Conservation (phyloP, 192 early-diverging fungal species). For the Backusella morwellensis region DNA sequence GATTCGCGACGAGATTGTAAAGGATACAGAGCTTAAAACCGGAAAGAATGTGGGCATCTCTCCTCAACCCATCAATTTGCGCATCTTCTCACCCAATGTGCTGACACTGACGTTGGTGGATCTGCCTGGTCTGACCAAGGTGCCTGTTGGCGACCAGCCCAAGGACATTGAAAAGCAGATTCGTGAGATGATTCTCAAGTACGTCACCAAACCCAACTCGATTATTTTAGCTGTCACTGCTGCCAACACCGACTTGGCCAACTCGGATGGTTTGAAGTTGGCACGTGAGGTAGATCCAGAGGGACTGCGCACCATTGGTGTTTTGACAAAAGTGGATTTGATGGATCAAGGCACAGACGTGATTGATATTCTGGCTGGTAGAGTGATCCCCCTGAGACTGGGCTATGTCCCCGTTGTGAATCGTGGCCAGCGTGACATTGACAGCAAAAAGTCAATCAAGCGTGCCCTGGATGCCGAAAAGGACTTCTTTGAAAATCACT, state of each 20-base stretch:
- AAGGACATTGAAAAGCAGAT: slow-evolving; percentile 99
- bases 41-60: slow-evolving; percentile 87
- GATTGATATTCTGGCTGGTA: slow-evolving; percentile 96
- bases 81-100: slow-evolving; percentile 98
- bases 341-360: slow-evolving; percentile 99
- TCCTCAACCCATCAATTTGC: slow-evolving; percentile 93
- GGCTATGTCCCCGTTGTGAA: slow-evolving; percentile 99
- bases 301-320: slow-evolving; percentile 95
- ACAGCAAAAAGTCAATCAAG: slow-evolving; percentile 86
- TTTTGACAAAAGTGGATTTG: slow-evolving; percentile 98
- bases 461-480: slow-evolving; percentile 91
- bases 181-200: slow-evolving; percentile 97
- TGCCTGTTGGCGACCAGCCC: slow-evolving; percentile 98
- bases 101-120: slow-evolving; percentile 97
- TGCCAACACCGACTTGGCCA: slow-evolving; percentile 98
- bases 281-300: slow-evolving; percentile 99
- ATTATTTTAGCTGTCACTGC: slow-evolving; percentile 98
- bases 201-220: slow-evolving; percentile 96
- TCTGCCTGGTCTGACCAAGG: slow-evolving; percentile 98
- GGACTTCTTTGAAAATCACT: slow-evolving; percentile 93
- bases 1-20: slow-evolving; percentile 94
- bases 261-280: slow-evolving; percentile 97
- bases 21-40: slow-evolving; percentile 89
- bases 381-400: slow-evolving; percentile 94
- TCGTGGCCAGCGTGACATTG: slow-evolving; percentile 97